Evolutionary conservation across 2,329 filamentous ascomycete species (phyloP).

Genomic region (Triangularia setosa): DNA sequence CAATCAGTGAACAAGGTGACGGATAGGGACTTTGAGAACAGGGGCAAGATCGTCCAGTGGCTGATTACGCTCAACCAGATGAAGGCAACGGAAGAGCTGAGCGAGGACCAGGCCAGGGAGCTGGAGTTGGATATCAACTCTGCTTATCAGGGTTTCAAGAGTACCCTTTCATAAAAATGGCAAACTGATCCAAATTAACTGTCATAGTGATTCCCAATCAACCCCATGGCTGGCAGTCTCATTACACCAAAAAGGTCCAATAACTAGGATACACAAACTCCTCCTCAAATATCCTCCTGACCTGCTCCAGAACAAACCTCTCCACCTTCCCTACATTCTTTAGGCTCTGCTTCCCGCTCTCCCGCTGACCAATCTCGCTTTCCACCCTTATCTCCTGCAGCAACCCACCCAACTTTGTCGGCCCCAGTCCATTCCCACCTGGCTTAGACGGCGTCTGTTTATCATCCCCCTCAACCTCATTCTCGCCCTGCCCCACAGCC

Average conservation of each 20-base stretch:
- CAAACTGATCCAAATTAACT: background rate
- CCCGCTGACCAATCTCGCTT: constrained; percentile 92
- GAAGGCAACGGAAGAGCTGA: constrained; percentile 88
- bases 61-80: constrained; percentile 96
- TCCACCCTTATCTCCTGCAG: constrained; percentile 93
- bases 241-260: constrained; percentile 87
- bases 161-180: constrained; percentile 56
- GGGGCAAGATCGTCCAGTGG: constrained; percentile 98
- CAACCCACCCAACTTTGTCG: constrained; percentile 61
- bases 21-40: constrained; percentile 88
- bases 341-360: constrained; percentile 86
- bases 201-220: background rate
- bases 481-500: constrained; percentile 51
- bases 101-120: constrained; percentile 81
- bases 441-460: constrained; percentile 8
- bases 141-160: constrained; percentile 92
- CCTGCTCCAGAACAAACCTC: constrained; percentile 93
- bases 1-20: constrained; percentile 97
- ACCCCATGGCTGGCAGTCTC: background rate
- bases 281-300: constrained; percentile 94
- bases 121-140: constrained; percentile 90
- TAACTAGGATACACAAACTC: constrained; percentile 98
- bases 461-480: constrained; percentile 26
- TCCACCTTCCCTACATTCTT: constrained; percentile 99
- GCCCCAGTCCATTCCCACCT: background rate